Evolutionary conservation across 257 asterid genomes (phyloP), one percentile per base, ranked within the genome.

Genomic region (Jasminum sambac): DNA sequence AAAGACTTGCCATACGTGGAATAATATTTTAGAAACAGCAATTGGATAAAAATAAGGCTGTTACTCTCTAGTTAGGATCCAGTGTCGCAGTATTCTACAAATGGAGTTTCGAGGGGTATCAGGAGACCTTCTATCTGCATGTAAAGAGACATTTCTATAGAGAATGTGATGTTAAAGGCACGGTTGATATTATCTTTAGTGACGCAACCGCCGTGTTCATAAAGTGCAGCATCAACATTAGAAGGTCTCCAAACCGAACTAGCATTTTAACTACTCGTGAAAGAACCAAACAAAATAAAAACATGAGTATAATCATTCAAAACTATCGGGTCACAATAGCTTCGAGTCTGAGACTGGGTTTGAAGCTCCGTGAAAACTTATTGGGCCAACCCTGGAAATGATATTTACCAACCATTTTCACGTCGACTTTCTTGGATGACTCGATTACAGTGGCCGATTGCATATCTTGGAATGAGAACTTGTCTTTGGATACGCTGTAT

Each of bases 61-160:
- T 94, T 6, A 96, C 98, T 19, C 74, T 94, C 5, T 85, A 92
- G 8, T 89, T 90, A 8, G 96, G 92, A 38, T 78, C 98, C 12
- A 97, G 91, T 40, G 86, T 77, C 26, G 89, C 97, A 2, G 92
- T 86, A 0, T 81, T 87, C 64, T 90, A 86, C 73, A 85, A 77
- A 16, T 94, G 98, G 75, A 87, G 96, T 58, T 87, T 94, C 60
- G 97, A 90, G 63, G 97, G 98, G 0, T 90, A 89, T 63, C 98
- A 93, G 72, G 98, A 93, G 74, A 93, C 98, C 0, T 85, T 93
- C 8, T 93, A 90, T 68, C 90, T 74, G 38, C 90, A 84, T 44
- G 85, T n/a, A n/a, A n/a, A n/a, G n/a, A n/a, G n/a, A n/a, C n/a
- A n/a, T n/a, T n/a, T n/a, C n/a, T n/a, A n/a, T 62, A 64, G 86